Evolutionary conservation across 2,329 filamentous ascomycete species (phyloP).

Genomic region (Stemphylium beticola): DNA sequence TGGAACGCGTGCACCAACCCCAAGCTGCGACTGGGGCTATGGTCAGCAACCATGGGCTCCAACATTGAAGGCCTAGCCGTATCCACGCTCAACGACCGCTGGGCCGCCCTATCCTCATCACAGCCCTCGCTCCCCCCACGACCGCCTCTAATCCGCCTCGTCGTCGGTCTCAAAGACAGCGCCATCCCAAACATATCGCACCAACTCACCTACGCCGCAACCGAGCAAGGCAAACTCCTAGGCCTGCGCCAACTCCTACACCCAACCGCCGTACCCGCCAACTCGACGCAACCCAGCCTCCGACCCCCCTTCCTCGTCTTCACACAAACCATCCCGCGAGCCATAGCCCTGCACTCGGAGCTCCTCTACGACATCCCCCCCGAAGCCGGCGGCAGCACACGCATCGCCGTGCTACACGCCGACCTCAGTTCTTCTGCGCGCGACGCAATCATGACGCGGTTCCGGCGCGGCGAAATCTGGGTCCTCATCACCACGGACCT

Average conservation of each 20-base stretch:
- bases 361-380: constrained; percentile 92
- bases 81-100: constrained; percentile 60
- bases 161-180: constrained; percentile 96
- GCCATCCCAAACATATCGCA: constrained; percentile 92
- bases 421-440: constrained; percentile 78
- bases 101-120: constrained; percentile 44
- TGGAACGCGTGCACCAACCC: constrained; percentile 79
- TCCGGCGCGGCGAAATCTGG: constrained; percentile 93
- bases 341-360: constrained; percentile 84
- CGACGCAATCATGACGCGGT: constrained; percentile 82
- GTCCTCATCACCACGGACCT: constrained; percentile 95
- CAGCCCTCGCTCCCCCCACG: constrained; percentile 43
- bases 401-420: constrained; percentile 90
- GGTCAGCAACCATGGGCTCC: constrained; percentile 97
- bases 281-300: constrained; percentile 57
- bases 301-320: constrained; percentile 93
- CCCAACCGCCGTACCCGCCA: constrained; percentile 65
- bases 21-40: constrained; percentile 77
- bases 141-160: constrained; percentile 73
- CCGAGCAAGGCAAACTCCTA: constrained; percentile 90
- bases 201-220: constrained; percentile 87
- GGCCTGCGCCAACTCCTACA: constrained; percentile 88
- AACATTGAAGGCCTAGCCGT: constrained; percentile 82
- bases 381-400: constrained; percentile 80
- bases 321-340: constrained; percentile 92